Conservation (phyloP, 2,329 filamentous ascomycete genomes). For the Neonectria magnoliae region DNA sequence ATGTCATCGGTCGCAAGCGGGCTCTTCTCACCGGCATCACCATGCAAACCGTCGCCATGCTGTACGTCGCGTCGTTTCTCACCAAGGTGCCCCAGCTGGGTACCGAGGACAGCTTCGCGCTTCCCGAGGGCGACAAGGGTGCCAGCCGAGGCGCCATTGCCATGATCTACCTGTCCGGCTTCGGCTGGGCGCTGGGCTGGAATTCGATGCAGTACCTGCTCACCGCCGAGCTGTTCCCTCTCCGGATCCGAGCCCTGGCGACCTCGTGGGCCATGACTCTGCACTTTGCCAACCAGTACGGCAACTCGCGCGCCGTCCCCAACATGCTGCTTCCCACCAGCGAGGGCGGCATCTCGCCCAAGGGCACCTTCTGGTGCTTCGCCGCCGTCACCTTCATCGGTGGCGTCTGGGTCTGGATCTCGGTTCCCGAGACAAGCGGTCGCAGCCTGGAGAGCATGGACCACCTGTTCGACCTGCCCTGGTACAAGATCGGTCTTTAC, state of each 20-base stretch:
- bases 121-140: conserved; percentile 59
- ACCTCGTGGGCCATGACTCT: conserved; percentile 80
- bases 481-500: conserved; percentile 75
- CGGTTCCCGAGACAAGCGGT: conserved; percentile 77
- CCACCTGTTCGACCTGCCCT: conserved; percentile 74
- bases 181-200: conserved; percentile 78
- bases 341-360: conserved; percentile 62
- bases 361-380: conserved; percentile 84
- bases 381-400: conserved; percentile 73
- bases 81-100: conserved; percentile 70
- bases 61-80: conserved; percentile 71
- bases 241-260: conserved; percentile 76
- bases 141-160: conserved; percentile 75
- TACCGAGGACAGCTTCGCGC: conserved; percentile 56
- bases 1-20: conserved; percentile 80
- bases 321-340: conserved; percentile 70
- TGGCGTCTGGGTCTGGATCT: conserved; percentile 76
- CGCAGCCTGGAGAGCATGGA: conserved; percentile 76
- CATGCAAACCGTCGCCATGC: conserved; percentile 68
- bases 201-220: conserved; percentile 83
- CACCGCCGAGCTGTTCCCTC: conserved; percentile 80
- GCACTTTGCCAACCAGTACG: conserved; percentile 83
- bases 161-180: conserved; percentile 77
- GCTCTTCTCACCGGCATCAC: conserved; percentile 69
- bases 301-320: conserved; percentile 78